These are phyloP conservation scores for Ascochyta koolunga DNA, from an alignment of 2,329 filamentous ascomycete genomes.

Conservation along the genomic window DNA sequence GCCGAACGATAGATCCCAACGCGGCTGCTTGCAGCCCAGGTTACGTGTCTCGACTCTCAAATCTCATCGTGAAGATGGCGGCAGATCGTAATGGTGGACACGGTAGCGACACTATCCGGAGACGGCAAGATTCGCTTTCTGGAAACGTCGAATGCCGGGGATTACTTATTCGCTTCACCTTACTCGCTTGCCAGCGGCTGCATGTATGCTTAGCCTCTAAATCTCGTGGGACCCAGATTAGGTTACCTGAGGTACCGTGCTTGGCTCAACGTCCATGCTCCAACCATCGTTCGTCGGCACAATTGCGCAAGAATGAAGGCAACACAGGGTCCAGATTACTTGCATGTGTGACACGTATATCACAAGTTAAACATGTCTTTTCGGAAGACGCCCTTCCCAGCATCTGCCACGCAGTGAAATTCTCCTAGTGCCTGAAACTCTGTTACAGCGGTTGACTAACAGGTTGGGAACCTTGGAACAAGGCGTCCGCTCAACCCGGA, in stretches of 20 bases:
- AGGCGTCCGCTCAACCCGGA: slow-evolving; percentile 15
- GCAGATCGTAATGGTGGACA: slow-evolving; percentile 11
- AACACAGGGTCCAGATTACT: background rate
- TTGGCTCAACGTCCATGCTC: slow-evolving; percentile 10
- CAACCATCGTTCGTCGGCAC: slow-evolving; percentile 23
- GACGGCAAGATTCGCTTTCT: slow-evolving; percentile 9
- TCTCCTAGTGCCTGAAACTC: slow-evolving; percentile 4
- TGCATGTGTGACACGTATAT: slow-evolving; percentile 3
- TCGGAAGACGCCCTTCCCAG: background rate
- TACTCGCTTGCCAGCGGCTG: slow-evolving; percentile 21
- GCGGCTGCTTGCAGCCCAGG: slow-evolving; percentile 6
- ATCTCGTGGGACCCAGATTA: slow-evolving; percentile 16
- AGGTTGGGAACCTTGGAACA: slow-evolving; percentile 15
- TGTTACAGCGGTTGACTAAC: slow-evolving; percentile 4
- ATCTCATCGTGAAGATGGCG: slow-evolving; percentile 4
- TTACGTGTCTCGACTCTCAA: slow-evolving; percentile 6
- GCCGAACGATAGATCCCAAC: slow-evolving; percentile 4
- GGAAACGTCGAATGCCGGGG: slow-evolving; percentile 10
- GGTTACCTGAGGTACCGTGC: slow-evolving; percentile 2
- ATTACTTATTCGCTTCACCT: slow-evolving; percentile 22
- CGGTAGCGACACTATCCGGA: slow-evolving; percentile 3
- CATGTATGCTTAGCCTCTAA: slow-evolving; percentile 18
- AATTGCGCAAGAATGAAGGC: slow-evolving; percentile 30
- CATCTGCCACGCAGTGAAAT: background rate
- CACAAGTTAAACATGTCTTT: background rate